phyloP scores from a whole-genome alignment of 83 land plant species.

The Diphasiastrum complanatum region DNA sequence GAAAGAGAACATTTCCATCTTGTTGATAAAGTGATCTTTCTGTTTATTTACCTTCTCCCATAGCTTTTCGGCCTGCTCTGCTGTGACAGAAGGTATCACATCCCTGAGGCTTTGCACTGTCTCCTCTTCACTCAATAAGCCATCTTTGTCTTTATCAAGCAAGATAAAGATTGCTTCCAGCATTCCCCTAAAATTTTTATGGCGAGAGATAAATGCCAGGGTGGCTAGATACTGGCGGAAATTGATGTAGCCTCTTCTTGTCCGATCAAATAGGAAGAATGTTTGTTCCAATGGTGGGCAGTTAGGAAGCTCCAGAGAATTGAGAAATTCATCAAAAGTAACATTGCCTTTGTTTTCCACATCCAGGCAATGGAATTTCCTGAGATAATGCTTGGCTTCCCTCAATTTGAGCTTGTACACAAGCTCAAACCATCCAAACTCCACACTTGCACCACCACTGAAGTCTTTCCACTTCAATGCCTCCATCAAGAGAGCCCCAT shows the following conservation, averaged over 20 bases:
- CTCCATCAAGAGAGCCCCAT: constrained; percentile 26
- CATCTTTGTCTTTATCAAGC: constrained; percentile 28
- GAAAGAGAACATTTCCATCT: constrained; percentile 32
- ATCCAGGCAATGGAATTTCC: constrained; percentile 30
- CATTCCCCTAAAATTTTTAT: constrained; percentile 13
- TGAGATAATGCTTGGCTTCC: constrained; percentile 25
- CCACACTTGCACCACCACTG: constrained; percentile 16
- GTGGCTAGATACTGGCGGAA: constrained; percentile 38
- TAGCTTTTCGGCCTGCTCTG: constrained; percentile 25
- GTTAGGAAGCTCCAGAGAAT: constrained; percentile 24
- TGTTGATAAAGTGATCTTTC: constrained; percentile 28
- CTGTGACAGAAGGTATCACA: constrained; percentile 15
- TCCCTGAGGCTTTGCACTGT: constrained; percentile 22
- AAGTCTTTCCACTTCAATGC: constrained; percentile 21
- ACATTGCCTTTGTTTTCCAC: constrained; percentile 21
- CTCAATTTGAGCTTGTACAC: constrained; percentile 20
- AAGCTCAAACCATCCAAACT: constrained; percentile 32
- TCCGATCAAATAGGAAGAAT: constrained; percentile 27
- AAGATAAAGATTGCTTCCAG: constrained; percentile 27
- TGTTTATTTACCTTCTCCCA: constrained; percentile 24
- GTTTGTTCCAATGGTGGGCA: constrained; percentile 20
- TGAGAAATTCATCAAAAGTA: constrained; percentile 27
- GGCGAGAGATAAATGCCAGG: constrained; percentile 27
- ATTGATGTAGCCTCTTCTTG: constrained; percentile 28
- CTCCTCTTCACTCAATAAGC: constrained; percentile 15